These are phyloP conservation scores for Dactylellina sp. DNA, from an alignment of 2,329 filamentous ascomycete species.

Conservation along the genomic window DNA sequence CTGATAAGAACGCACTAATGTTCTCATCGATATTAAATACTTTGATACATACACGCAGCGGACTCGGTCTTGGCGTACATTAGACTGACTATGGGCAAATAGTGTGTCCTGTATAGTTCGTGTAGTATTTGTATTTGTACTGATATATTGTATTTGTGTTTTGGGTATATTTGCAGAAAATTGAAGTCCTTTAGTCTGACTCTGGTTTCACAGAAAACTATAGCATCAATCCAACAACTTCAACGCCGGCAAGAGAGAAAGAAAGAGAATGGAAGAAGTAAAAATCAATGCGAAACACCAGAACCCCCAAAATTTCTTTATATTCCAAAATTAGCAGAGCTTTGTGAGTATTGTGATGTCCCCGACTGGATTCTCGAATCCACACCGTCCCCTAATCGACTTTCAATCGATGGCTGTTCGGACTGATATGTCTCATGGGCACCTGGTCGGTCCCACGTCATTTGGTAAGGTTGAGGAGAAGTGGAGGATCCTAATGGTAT, in stretches of 20 bases:
- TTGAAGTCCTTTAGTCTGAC: no score
- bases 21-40: no score
- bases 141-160: no score
- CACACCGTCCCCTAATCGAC: background rate
- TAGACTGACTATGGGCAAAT: no score
- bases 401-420: slow-evolving; percentile 9
- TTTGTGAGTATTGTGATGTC: slow-evolving; percentile 19
- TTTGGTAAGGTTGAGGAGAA: slow-evolving; percentile 6
- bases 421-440: slow-evolving; percentile 19
- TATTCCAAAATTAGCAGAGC: slow-evolving; percentile 23
- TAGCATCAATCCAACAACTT: no score
- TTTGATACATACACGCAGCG: no score
- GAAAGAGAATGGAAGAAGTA: background rate
- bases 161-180: no score
- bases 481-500: slow-evolving; percentile 9
- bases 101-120: no score
- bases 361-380: slow-evolving; percentile 14
- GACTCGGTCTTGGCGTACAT: no score
- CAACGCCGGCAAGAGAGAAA: background rate
- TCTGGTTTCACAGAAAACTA: no score
- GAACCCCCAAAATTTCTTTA: background rate
- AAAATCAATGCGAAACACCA: background rate
- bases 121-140: no score
- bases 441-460: slow-evolving; percentile 17
- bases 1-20: no score